phyloP scores from a whole-genome alignment of 2,329 filamentous ascomycete genomes.

The Neonectria faginata region DNA sequence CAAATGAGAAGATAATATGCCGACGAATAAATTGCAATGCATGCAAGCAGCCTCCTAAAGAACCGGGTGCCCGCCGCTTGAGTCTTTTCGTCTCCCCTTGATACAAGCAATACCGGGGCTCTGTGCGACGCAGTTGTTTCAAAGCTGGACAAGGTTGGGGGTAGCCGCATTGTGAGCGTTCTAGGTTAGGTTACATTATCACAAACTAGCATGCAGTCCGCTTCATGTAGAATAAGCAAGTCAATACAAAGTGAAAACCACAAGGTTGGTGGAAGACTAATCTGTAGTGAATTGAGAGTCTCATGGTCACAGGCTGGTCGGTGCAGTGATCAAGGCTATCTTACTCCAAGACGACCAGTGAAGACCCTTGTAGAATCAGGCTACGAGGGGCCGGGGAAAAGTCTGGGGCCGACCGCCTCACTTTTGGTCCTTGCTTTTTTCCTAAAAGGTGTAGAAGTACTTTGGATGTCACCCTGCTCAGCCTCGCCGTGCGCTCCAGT shows the following conservation, averaged over 20 bases:
- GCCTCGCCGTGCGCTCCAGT: slow-evolving; percentile 7
- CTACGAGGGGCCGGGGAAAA: background rate
- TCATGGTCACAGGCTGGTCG: background rate
- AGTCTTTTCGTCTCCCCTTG: background rate
- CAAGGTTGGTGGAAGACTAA: background rate
- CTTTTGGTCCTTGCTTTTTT: background rate
- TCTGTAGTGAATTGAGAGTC: background rate
- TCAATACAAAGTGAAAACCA: background rate
- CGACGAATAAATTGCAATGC: background rate
- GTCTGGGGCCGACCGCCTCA: slow-evolving; percentile 2
- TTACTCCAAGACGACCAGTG: background rate
- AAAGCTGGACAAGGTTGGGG: background rate
- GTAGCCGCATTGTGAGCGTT: background rate
- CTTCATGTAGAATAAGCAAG: background rate
- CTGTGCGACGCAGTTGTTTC: slow-evolving; percentile 4
- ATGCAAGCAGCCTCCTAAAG: background rate
- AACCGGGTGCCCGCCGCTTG: background rate
- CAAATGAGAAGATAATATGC: background rate
- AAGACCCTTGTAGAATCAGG: slow-evolving; percentile 2
- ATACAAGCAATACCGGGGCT: background rate
- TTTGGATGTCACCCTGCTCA: slow-evolving; percentile 8
- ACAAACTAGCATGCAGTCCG: background rate
- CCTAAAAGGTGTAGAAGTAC: slow-evolving; percentile 1
- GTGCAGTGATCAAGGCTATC: background rate
- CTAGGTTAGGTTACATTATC: background rate